phyloP scores from a whole-genome alignment of 2,329 filamentous ascomycete genomes.

The Penicillium oxalicum region DNA sequence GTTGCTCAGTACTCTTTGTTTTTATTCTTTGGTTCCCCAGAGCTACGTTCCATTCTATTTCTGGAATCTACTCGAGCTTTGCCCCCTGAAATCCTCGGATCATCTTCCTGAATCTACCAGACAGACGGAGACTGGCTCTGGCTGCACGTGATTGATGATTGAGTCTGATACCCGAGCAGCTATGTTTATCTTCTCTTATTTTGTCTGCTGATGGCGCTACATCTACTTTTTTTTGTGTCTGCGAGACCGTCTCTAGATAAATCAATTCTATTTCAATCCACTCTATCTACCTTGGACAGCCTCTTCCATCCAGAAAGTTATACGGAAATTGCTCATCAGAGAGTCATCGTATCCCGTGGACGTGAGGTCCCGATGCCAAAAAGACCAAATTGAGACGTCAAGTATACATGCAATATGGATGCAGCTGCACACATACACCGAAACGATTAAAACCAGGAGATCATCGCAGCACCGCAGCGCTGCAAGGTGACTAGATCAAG shows the following conservation, averaged over 20 bases:
- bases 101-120: background rate
- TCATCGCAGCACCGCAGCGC: too few relatives aligned
- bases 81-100: background rate
- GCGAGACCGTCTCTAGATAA: constrained; percentile 9
- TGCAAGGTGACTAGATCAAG: too few relatives aligned
- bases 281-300: too few relatives aligned
- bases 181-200: constrained; percentile 2
- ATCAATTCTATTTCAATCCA: background rate
- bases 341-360: too few relatives aligned
- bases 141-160: constrained; percentile 7
- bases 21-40: background rate
- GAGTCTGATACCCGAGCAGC: constrained; percentile 10
- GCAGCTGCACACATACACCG: too few relatives aligned
- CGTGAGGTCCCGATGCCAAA: too few relatives aligned
- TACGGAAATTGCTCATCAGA: too few relatives aligned
- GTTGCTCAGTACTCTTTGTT: background rate
- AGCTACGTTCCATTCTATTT: background rate
- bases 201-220: background rate
- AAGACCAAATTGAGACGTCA: too few relatives aligned
- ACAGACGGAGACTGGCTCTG: constrained; percentile 5
- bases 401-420: too few relatives aligned
- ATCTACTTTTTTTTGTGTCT: background rate
- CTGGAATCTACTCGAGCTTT: too few relatives aligned
- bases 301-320: too few relatives aligned
- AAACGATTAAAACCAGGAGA: too few relatives aligned